Percentiles rank a stretch among this genome's conserved stretches.
Conservation (phyloP, 1,284 basidiomycete species). For the Cryptococcus sp. region DNA sequence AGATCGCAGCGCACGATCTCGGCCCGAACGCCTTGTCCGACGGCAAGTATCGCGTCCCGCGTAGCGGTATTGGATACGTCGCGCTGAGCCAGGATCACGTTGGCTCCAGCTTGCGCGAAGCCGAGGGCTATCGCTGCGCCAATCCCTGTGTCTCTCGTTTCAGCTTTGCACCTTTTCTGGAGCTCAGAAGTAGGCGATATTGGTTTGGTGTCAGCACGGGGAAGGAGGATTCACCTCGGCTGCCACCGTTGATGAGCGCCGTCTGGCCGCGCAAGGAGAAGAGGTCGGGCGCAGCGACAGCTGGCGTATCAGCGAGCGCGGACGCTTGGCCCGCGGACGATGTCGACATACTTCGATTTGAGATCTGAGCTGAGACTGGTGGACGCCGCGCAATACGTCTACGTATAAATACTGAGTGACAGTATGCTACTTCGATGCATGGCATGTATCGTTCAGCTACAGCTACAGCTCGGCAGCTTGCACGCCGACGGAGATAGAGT, state of each 20-base stretch:
- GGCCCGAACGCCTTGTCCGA: constrained; percentile 35
- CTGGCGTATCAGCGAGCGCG: constrained; percentile 15
- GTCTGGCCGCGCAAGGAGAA: constrained; percentile 51
- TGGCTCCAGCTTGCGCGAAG: constrained; percentile 64
- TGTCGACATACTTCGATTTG: not conserved
- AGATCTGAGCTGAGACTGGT: not conserved
- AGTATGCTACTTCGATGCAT: no score
- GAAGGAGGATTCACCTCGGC: constrained; percentile 14
- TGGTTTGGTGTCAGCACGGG: not conserved
- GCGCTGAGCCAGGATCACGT: constrained; percentile 72
- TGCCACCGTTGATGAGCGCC: constrained; percentile 40
- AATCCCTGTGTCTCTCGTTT: constrained; percentile 24
- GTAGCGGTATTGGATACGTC: constrained; percentile 60
- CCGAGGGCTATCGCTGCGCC: constrained; percentile 47
- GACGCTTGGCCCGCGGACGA: not conserved
- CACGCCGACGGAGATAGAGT: no score
- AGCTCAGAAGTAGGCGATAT: no score
- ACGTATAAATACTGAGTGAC: no score
- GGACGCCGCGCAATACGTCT: not conserved
- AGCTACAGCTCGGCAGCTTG: no score
- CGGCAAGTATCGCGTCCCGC: constrained; percentile 56
- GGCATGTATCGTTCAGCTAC: no score
- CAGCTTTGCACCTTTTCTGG: constrained; percentile 2
- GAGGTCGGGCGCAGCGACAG: constrained; percentile 23
- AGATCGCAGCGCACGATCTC: constrained; percentile 71